Conservation (phyloP, 345 rosid species). For the Boechera retrofracta region DNA sequence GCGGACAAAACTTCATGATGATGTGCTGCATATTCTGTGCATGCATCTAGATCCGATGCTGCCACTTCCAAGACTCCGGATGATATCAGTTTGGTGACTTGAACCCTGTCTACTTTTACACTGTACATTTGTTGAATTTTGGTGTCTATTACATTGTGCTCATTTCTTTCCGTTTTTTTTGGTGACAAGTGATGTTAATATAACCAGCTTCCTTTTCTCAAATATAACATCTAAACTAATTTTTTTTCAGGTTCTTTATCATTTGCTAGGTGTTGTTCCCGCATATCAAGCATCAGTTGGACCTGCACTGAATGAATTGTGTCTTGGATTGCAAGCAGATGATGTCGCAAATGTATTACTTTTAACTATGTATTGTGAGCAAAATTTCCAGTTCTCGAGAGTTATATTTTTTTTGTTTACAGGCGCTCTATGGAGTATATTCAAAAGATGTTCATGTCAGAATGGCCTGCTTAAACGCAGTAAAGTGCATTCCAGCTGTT, state of each 20-base stretch:
- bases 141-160: background rate
- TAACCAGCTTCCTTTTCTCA: background rate
- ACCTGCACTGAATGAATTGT: conserved; percentile 88
- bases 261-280: conserved; percentile 86
- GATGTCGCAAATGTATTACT: conserved; percentile 81
- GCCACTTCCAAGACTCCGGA: conserved; percentile 92
- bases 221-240: conserved; percentile 15
- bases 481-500: conserved; percentile 91
- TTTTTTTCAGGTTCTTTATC: conserved; percentile 79
- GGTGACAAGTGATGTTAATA: background rate
- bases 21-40: conserved; percentile 77
- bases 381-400: conserved; percentile 2
- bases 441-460: conserved; percentile 94
- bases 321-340: conserved; percentile 87
- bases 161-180: background rate
- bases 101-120: conserved; percentile 32
- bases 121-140: conserved; percentile 16
- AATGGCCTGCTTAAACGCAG: conserved; percentile 95
- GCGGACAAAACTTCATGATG: conserved; percentile 85
- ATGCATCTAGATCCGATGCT: conserved; percentile 90
- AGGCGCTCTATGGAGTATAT: conserved; percentile 94
- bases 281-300: conserved; percentile 83
- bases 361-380: conserved; percentile 14
- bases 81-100: conserved; percentile 75
- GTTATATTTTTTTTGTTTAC: conserved; percentile 40